These are phyloP conservation scores for Ensete ventricosum DNA, from an alignment of 176 grass and related monocot genomes.

Conservation along the genomic window DNA sequence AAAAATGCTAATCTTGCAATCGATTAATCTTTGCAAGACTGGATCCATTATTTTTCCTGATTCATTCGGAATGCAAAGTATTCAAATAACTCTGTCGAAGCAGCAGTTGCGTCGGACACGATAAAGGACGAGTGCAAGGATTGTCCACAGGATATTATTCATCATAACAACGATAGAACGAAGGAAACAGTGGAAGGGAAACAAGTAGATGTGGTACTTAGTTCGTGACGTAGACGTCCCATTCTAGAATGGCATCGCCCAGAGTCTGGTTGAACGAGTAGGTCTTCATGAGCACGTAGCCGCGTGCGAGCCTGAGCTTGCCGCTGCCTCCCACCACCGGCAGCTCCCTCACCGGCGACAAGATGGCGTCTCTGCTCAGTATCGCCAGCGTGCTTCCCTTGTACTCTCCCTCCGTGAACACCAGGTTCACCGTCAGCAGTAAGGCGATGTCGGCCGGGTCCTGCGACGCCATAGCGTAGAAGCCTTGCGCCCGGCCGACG, in stretches of 20 bases:
- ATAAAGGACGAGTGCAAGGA: too few species aligned
- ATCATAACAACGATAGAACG: too few species aligned
- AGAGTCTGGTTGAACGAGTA: not conserved
- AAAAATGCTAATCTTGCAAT: too few species aligned
- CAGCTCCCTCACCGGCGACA: not conserved
- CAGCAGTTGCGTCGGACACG: too few species aligned
- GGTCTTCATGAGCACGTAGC: not conserved
- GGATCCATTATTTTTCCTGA: too few species aligned
- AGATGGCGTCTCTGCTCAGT: not conserved
- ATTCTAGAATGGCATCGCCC: not conserved
- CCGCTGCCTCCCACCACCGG: constrained; percentile 1
- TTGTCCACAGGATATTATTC: too few species aligned
- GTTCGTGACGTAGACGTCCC: constrained; percentile 1
- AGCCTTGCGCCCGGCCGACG: not conserved
- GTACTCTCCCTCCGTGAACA: not conserved
- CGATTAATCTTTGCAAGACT: too few species aligned
- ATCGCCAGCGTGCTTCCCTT: not conserved
- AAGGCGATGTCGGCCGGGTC: not conserved
- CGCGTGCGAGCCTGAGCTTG: not conserved
- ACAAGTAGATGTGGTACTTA: not conserved
- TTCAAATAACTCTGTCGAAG: too few species aligned
- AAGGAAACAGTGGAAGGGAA: too few species aligned
- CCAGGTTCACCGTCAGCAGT: not conserved
- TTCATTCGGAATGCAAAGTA: too few species aligned
- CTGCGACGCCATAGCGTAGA: not conserved